These are phyloP conservation scores for Microdochium bolleyi DNA, from an alignment of 2,329 filamentous ascomycete species.

Conservation along the genomic window DNA sequence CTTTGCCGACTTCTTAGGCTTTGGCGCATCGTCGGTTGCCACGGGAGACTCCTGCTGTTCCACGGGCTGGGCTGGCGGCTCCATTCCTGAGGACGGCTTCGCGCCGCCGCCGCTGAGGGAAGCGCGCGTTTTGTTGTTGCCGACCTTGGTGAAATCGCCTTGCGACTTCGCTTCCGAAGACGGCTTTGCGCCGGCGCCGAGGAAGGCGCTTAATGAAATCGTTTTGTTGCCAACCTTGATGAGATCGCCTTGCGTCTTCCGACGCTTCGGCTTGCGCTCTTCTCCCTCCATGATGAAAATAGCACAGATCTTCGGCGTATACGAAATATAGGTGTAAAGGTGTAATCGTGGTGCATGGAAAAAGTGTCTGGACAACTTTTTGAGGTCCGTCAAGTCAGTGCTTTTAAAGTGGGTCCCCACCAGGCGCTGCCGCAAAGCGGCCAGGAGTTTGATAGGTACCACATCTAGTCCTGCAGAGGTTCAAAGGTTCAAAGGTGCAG, in stretches of 20 bases:
- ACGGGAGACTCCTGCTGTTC: neutral
- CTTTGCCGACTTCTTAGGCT: slow-evolving; percentile 2
- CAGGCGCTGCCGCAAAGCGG: too few relatives aligned
- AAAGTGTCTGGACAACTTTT: too few relatives aligned
- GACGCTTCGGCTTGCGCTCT: slow-evolving; percentile 26
- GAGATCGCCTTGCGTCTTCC: slow-evolving; percentile 25
- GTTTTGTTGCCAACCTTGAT: slow-evolving; percentile 38
- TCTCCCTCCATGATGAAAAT: slow-evolving; percentile 13
- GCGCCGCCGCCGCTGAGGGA: slow-evolving; percentile 30
- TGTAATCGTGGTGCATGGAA: too few relatives aligned
- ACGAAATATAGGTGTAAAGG: too few relatives aligned
- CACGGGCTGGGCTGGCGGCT: slow-evolving; percentile 1
- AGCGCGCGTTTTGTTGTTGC: slow-evolving; percentile 39
- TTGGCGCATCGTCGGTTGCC: neutral
- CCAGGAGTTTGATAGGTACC: too few relatives aligned
- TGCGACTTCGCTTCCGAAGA: slow-evolving; percentile 5
- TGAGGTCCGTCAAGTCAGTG: too few relatives aligned
- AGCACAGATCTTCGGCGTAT: too few relatives aligned
- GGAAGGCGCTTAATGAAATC: slow-evolving; percentile 41
- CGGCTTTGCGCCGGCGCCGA: slow-evolving; percentile 20
- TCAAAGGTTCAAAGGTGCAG: too few relatives aligned
- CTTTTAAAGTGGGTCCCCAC: too few relatives aligned
- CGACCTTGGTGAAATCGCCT: slow-evolving; percentile 33
- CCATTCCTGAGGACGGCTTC: slow-evolving; percentile 9
- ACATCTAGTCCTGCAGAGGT: too few relatives aligned